Percentiles rank a stretch among this genome's conserved stretches.
These are phyloP conservation scores for Bisporella sp. DNA, from an alignment of 2,329 filamentous ascomycete species.

Conservation along the genomic window DNA sequence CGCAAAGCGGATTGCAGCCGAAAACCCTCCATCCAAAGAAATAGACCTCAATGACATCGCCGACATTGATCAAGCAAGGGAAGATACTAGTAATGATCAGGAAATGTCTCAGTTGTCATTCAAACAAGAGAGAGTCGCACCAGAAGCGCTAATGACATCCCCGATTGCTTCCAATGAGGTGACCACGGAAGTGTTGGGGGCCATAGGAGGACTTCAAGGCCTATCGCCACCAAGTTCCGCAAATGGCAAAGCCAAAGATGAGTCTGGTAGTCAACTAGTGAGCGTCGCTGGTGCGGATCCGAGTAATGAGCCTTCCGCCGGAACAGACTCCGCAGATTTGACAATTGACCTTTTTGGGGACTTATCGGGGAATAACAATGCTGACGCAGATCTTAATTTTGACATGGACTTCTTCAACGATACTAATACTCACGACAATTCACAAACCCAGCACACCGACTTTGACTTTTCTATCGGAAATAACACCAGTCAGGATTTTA, in stretches of 20 bases:
- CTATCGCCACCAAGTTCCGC: slow-evolving; percentile 17
- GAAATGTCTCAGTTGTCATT: slow-evolving; percentile 8
- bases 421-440: slow-evolving; percentile 11
- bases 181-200: slow-evolving; percentile 1
- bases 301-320: slow-evolving; percentile 5
- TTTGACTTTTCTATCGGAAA: slow-evolving; percentile 26
- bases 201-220: slow-evolving; percentile 4
- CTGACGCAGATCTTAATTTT: slow-evolving; percentile 17
- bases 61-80: background rate
- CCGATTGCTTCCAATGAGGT: slow-evolving; percentile 9
- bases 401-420: slow-evolving; percentile 27
- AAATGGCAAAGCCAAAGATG: slow-evolving; percentile 8
- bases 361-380: slow-evolving; percentile 9
- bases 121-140: slow-evolving; percentile 13
- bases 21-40: slow-evolving; percentile 17
- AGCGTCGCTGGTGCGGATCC: background rate
- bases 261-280: slow-evolving; percentile 10
- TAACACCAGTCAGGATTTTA: slow-evolving; percentile 31
- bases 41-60: slow-evolving; percentile 6
- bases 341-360: slow-evolving; percentile 25
- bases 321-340: slow-evolving; percentile 17
- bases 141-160: background rate
- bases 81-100: background rate
- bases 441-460: slow-evolving; percentile 18
- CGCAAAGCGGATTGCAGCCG: slow-evolving; percentile 21